phyloP scores from a whole-genome alignment of 2,329 filamentous ascomycete genomes.

The Teratosphaeria zuluensis region DNA sequence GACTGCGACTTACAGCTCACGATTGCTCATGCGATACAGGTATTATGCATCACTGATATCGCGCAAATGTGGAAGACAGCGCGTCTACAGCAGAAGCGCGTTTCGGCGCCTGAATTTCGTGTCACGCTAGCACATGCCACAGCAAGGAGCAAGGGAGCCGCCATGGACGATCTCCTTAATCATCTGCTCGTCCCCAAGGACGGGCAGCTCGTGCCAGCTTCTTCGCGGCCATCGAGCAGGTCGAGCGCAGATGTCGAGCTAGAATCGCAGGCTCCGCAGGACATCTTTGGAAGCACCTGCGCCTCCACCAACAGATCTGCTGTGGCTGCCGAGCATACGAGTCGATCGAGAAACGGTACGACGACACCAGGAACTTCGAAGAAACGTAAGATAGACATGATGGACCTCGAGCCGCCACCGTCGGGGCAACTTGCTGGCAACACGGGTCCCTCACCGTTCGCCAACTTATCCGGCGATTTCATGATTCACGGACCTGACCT shows the following conservation, averaged over 20 bases:
- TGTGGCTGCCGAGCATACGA: background rate
- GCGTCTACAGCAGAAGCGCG: background rate
- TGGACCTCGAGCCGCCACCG: background rate
- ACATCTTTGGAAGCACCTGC: background rate
- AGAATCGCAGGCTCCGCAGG: background rate
- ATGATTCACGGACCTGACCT: conserved; percentile 2
- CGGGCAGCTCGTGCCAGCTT: conserved; percentile 9
- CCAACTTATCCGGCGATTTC: background rate
- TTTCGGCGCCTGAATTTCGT: background rate
- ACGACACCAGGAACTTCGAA: background rate
- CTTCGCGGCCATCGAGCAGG: background rate
- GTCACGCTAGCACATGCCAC: background rate
- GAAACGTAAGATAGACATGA: background rate
- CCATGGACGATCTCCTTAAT: background rate
- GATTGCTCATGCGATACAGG: too few species aligned
- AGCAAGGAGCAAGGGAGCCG: background rate
- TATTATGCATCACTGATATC: background rate
- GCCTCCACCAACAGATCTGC: background rate
- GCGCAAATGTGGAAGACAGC: background rate
- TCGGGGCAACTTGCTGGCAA: background rate
- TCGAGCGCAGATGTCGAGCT: background rate
- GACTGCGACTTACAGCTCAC: too few species aligned
- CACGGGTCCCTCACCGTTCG: background rate
- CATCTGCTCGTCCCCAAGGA: conserved; percentile 3
- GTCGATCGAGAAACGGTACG: background rate